A percentile compares a stretch with the other conserved stretches of the same genome.
phyloP scores from a whole-genome alignment of 2,329 filamentous ascomycete species.

The Grosmannia clavigera region DNA sequence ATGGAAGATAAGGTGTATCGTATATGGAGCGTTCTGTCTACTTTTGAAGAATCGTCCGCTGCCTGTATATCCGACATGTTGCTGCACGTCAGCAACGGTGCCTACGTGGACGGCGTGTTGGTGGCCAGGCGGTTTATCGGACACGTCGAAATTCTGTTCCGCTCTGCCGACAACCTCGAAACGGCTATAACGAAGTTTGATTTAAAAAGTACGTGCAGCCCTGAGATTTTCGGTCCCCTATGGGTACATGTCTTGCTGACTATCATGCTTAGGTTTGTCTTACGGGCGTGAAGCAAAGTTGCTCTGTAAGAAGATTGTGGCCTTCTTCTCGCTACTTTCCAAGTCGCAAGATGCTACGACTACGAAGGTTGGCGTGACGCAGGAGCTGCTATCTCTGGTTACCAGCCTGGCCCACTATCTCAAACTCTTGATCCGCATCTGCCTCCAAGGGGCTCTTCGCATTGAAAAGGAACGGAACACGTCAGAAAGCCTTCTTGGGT shows the following conservation, averaged over 20 bases:
- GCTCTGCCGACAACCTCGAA: slow-evolving; percentile 76
- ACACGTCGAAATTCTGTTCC: slow-evolving; percentile 88
- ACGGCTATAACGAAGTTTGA: slow-evolving; percentile 53
- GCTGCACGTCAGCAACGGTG: slow-evolving; percentile 93
- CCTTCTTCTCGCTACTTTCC: slow-evolving; percentile 89
- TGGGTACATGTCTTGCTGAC: neutral
- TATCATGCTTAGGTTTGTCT: slow-evolving; percentile 52
- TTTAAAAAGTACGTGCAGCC: slow-evolving; percentile 55
- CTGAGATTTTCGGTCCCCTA: neutral
- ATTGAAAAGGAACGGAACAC: slow-evolving; percentile 73
- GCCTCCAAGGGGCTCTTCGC: slow-evolving; percentile 82
- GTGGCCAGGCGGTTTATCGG: slow-evolving; percentile 93
- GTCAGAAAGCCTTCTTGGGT: slow-evolving; percentile 64
- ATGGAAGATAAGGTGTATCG: slow-evolving; percentile 97
- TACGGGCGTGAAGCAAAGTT: slow-evolving; percentile 96
- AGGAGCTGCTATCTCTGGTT: slow-evolving; percentile 93
- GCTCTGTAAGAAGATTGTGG: slow-evolving; percentile 98
- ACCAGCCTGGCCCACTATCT: slow-evolving; percentile 95
- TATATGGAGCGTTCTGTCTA: slow-evolving; percentile 95
- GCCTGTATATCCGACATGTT: slow-evolving; percentile 99
- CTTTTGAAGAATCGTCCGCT: slow-evolving; percentile 93
- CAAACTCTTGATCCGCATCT: slow-evolving; percentile 93
- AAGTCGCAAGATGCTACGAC: slow-evolving; percentile 89
- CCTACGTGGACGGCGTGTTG: slow-evolving; percentile 87
- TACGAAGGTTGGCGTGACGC: slow-evolving; percentile 85